Evolutionary conservation across 495 filamentous ascomycete genomes (phyloP).

Genomic region (Talaromyces nanjingensis): DNA sequence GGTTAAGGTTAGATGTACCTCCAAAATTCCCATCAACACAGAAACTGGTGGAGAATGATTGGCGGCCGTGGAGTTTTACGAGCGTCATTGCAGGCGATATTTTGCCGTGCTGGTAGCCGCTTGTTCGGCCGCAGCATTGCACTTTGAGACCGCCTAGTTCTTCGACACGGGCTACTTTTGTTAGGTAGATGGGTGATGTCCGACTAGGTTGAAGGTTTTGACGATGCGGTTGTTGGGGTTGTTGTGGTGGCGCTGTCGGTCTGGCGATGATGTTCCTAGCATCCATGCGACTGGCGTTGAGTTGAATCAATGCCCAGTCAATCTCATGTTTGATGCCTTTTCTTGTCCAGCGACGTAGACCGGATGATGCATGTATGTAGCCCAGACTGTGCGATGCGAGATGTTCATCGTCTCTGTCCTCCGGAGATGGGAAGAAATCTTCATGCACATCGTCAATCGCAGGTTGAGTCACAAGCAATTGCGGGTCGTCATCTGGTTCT

Average conservation of each 20-base stretch:
- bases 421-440: constrained; percentile 61
- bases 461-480: constrained; percentile 72
- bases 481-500: constrained; percentile 63
- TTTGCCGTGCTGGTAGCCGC: constrained; percentile 68
- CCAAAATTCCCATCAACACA: constrained; percentile 67
- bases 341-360: constrained; percentile 63
- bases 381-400: constrained; percentile 71
- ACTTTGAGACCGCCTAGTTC: constrained; percentile 66
- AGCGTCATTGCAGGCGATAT: constrained; percentile 70
- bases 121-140: constrained; percentile 88
- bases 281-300: constrained; percentile 64
- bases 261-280: constrained; percentile 55
- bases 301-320: constrained; percentile 90
- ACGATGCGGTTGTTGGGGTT: not conserved
- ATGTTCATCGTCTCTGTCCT: constrained; percentile 65
- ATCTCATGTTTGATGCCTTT: constrained; percentile 77
- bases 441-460: constrained; percentile 80
- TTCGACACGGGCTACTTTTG: constrained; percentile 37
- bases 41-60: constrained; percentile 75
- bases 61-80: constrained; percentile 74
- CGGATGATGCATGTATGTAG: constrained; percentile 81
- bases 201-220: constrained; percentile 12
- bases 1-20: constrained; percentile 31
- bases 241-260: constrained; percentile 19
- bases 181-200: constrained; percentile 31